phyloP scores from a whole-genome alignment of 2,329 filamentous ascomycete species.

The Aspergillus alliaceus region DNA sequence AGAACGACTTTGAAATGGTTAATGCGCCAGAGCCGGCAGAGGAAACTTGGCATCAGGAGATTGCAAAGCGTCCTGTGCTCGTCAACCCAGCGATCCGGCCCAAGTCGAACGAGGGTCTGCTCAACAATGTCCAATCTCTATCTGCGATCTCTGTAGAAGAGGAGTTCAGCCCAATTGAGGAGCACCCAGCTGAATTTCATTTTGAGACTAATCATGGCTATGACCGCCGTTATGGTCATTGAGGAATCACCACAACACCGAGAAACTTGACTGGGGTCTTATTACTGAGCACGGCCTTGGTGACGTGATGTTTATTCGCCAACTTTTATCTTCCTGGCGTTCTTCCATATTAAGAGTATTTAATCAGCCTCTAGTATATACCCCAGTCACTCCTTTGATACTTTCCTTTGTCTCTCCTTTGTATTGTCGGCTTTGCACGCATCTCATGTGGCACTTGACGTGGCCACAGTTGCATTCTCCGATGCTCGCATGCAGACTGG shows the following conservation, averaged over 20 bases:
- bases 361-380: constrained; percentile 13
- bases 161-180: constrained; percentile 34
- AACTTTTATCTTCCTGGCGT: not conserved
- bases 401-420: constrained; percentile 8
- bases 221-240: constrained; percentile 17
- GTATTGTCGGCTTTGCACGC: constrained; percentile 5
- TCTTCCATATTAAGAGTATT: constrained; percentile 4
- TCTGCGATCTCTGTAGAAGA: constrained; percentile 35
- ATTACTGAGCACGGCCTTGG: not conserved
- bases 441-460: constrained; percentile 9
- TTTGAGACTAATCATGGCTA: constrained; percentile 52
- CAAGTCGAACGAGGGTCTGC: constrained; percentile 62
- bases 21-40: constrained; percentile 21
- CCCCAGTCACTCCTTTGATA: constrained; percentile 14
- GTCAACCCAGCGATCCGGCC: constrained; percentile 59
- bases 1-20: constrained; percentile 37
- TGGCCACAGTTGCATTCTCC: constrained; percentile 9
- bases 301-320: constrained; percentile 2
- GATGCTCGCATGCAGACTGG: constrained; percentile 2
- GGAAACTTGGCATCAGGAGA: constrained; percentile 52
- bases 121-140: constrained; percentile 51
- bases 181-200: constrained; percentile 45
- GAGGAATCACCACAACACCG: not conserved
- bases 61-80: constrained; percentile 62
- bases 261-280: not conserved